Evolutionary conservation across 768 basidiomycete genomes (phyloP).

Genomic region (Lactarius hatsudake): DNA sequence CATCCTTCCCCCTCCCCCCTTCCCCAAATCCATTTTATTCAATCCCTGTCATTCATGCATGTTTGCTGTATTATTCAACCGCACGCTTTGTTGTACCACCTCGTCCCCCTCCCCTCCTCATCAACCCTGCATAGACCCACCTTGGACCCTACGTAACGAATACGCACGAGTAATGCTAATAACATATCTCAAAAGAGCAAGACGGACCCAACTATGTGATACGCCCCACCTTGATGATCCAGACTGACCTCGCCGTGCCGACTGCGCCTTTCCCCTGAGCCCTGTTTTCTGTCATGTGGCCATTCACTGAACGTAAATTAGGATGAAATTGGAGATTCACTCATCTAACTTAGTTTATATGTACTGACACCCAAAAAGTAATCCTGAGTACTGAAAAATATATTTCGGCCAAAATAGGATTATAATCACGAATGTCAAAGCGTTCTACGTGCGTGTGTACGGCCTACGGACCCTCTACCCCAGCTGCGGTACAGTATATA

Average conservation of each 20-base stretch:
- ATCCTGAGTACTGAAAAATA: background rate
- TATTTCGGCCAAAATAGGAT: too few species aligned
- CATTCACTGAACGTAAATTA: background rate
- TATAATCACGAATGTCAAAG: background rate
- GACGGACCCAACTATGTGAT: background rate
- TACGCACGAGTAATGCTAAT: conserved; percentile 2
- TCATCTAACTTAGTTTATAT: too few species aligned
- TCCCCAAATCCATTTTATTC: background rate
- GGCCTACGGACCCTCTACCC: too few species aligned
- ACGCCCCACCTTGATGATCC: background rate
- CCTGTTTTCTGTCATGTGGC: background rate
- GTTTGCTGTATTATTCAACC: conserved; percentile 8
- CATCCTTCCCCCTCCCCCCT: background rate
- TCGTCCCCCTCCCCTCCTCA: background rate
- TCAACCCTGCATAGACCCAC: conserved; percentile 14
- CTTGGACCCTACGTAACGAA: conserved; percentile 5
- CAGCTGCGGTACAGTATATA: background rate
- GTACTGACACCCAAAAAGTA: too few species aligned
- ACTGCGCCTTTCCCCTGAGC: background rate
- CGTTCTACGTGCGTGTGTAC: too few species aligned
- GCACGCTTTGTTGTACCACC: conserved; percentile 11
- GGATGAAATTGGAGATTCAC: background rate
- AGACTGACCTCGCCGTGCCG: background rate
- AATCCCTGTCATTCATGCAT: background rate
- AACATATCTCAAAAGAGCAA: background rate